A percentile compares a stretch with the other conserved stretches of the same genome.
These are phyloP conservation scores for Raffaelea albimanens DNA, from an alignment of 2,329 filamentous ascomycete genomes.

Conservation along the genomic window DNA sequence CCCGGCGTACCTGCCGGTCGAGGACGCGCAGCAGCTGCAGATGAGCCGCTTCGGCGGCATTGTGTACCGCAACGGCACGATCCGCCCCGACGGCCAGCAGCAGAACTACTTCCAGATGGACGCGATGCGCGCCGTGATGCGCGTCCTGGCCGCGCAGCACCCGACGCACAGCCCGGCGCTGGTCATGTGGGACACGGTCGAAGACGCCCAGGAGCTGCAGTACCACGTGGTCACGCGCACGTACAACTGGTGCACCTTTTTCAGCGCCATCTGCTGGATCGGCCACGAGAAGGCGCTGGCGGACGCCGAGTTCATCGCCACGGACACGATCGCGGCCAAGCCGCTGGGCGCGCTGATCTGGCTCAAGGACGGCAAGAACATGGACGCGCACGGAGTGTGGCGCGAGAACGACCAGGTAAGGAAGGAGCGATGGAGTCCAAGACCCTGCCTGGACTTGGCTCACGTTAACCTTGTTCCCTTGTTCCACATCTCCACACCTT, in stretches of 20 bases:
- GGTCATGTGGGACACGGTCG: slow-evolving; percentile 19
- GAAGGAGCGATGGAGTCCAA: too few relatives aligned
- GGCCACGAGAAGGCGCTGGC: slow-evolving; percentile 13
- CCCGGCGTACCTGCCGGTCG: slow-evolving; percentile 15
- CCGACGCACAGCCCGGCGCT: slow-evolving; percentile 15
- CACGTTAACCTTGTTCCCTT: too few relatives aligned
- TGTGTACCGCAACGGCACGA: slow-evolving; percentile 11
- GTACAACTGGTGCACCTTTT: slow-evolving; percentile 18
- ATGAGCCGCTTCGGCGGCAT: slow-evolving; percentile 10
- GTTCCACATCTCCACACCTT: too few relatives aligned
- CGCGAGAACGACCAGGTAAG: slow-evolving; percentile 14
- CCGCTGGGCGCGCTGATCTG: slow-evolving; percentile 20
- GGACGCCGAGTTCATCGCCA: slow-evolving; percentile 11
- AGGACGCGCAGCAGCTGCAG: slow-evolving; percentile 10
- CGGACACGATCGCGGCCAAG: slow-evolving; percentile 9
- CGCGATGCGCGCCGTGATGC: slow-evolving; percentile 17
- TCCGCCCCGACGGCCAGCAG: slow-evolving; percentile 9
- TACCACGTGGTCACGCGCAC: slow-evolving; percentile 18
- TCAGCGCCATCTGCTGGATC: slow-evolving; percentile 18
- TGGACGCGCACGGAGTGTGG: slow-evolving; percentile 18
- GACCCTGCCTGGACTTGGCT: too few relatives aligned
- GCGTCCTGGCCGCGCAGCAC: slow-evolving; percentile 17
- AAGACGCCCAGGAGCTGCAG: slow-evolving; percentile 12
- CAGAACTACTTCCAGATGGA: slow-evolving; percentile 15
- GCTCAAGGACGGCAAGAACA: slow-evolving; percentile 18